Base-by-base conservation (phyloP, 2,329 filamentous ascomycete genomes). In the Anthostomella pinea region DNA sequence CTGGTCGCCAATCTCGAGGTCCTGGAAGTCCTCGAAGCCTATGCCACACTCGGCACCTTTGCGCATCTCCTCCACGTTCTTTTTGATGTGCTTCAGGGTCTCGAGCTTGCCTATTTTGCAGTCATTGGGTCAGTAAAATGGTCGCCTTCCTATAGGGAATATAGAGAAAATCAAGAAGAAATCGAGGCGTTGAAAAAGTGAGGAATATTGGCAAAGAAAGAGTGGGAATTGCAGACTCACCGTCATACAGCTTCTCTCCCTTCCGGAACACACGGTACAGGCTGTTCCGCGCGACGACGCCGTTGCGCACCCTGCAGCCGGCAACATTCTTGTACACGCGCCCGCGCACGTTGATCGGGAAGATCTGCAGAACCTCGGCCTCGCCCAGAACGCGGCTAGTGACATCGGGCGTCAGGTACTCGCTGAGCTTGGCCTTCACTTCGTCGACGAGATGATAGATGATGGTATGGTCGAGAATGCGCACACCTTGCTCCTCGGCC, bases 11-110 rank as follows among this genome's bases (percentile, higher is more conserved):
- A 80, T 70, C 55, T 83, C 62, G 58, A 97, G 85, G 15, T 80
- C 85, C 30, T 84, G 73, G 80, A 88, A 98, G 20, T 72, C 75
- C 3, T 84, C 80, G 54, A 98, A 91, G 34, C 79, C 81, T 49
- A 98, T 83, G 49, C 93, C 93, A 54, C 93, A 98, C 64, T 98
- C 93, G n/a, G 76, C 79, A 40, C 89, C 90, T 66, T 95, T 97
- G 54, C 81, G 81, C 81, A 95, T 93, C 57, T 95, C 87, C 29
- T 72, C 70, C 19, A 93, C 86, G 48, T 96, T 87, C 61, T 94
- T 94, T 73, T 97, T 96, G 61, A 85, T 80, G 55, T 94, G 86
- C 68, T 93, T 96, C 40, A 98, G 78, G 1, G 87, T 87, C 13
- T 79, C 75, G 27, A 97, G 77, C 33, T 74, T 75, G 48, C 90